Percentiles rank a stretch among this genome's conserved stretches.
Evolutionary conservation across 2,329 filamentous ascomycete genomes (phyloP).

Genomic region (Pseudogymnoascus sp.): DNA sequence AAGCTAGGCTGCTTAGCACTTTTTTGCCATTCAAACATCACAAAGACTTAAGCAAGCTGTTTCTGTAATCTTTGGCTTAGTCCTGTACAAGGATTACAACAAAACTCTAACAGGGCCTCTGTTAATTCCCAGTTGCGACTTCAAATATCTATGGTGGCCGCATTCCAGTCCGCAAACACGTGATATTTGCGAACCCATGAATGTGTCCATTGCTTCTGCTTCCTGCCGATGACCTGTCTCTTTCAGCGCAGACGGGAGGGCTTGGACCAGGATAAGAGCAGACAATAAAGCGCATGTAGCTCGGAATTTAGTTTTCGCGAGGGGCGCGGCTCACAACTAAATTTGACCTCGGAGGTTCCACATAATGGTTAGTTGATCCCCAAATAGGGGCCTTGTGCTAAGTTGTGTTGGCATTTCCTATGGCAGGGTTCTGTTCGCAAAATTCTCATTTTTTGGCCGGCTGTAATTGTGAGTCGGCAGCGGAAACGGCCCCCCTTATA

Average conservation of each 20-base stretch:
- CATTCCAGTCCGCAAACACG: neutral
- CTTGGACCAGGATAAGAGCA: neutral
- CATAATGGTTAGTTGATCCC: neutral
- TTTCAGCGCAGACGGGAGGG: neutral
- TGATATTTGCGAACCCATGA: neutral
- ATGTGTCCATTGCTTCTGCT: neutral
- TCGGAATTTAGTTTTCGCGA: neutral
- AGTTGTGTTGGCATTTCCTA: neutral
- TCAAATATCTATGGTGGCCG: neutral
- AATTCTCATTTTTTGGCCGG: neutral
- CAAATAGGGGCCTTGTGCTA: neutral
- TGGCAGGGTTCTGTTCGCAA: neutral
- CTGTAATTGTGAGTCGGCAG: neutral
- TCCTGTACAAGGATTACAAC: neutral
- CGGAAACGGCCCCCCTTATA: neutral
- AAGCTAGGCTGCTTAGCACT: neutral
- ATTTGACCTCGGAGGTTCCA: neutral
- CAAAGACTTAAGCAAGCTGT: neutral
- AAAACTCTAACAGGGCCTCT: neutral
- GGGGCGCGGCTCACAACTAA: neutral
- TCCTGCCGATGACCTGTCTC: neutral
- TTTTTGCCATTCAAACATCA: neutral
- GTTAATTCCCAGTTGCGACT: neutral
- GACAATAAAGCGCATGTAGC: neutral
- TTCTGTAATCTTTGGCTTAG: neutral